phyloP scores from a whole-genome alignment of 225 moss, liverwort and hornwort species.

The Sphagnum contortum region DNA sequence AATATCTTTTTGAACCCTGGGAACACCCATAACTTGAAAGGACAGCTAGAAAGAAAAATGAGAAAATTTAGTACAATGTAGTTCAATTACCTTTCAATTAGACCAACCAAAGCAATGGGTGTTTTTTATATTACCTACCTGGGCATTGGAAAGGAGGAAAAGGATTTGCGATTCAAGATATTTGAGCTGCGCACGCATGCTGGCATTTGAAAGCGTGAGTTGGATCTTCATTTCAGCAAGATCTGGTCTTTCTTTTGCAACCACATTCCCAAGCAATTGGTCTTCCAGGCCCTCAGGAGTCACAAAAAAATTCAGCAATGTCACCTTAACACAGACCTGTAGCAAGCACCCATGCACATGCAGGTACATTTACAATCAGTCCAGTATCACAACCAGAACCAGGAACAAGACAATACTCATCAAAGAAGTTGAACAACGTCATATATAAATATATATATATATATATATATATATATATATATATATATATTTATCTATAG shows the following conservation, averaged over 20 bases:
- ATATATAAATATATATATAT: too few relatives aligned
- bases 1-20: too few relatives aligned
- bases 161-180: slow-evolving; percentile 74
- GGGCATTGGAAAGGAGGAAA: slow-evolving; percentile 56
- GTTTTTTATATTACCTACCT: slow-evolving; percentile 20
- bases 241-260: slow-evolving; percentile 73
- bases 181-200: slow-evolving; percentile 78
- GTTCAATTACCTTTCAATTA: too few relatives aligned
- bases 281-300: slow-evolving; percentile 84
- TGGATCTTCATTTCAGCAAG: slow-evolving; percentile 78
- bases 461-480: too few relatives aligned
- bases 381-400: background rate
- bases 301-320: slow-evolving; percentile 85
- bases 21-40: too few relatives aligned
- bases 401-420: background rate
- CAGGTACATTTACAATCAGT: slow-evolving; percentile 1
- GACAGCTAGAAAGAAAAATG: too few relatives aligned
- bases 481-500: too few relatives aligned
- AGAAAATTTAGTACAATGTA: too few relatives aligned
- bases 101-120: too few relatives aligned
- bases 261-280: slow-evolving; percentile 72
- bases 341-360: background rate
- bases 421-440: too few relatives aligned
- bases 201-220: slow-evolving; percentile 80
- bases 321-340: slow-evolving; percentile 87